Conservation (phyloP, 495 filamentous ascomycete species). For the Podospora fimiseda region DNA sequence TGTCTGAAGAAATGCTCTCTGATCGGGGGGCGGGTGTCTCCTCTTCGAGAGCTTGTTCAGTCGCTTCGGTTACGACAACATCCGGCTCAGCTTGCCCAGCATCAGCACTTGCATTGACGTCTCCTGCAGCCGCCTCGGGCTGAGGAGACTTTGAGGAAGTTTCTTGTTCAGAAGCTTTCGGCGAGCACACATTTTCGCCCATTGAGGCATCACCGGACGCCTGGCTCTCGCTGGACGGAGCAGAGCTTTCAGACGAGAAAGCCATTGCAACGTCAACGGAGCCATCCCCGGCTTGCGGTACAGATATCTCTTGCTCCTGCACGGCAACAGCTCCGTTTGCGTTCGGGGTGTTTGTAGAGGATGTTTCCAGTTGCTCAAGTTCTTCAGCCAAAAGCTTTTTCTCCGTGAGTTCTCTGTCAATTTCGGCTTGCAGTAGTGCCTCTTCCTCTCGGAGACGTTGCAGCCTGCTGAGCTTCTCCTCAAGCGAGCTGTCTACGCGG, state of each 20-base stretch:
- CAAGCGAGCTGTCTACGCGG: constrained; percentile 49
- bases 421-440: constrained; percentile 51
- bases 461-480: constrained; percentile 45
- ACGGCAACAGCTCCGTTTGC: not conserved
- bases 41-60: not conserved
- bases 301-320: not conserved
- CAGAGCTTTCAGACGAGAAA: not conserved
- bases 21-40: not conserved
- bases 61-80: not conserved
- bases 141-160: not conserved
- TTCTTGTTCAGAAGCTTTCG: not conserved
- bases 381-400: constrained; percentile 48
- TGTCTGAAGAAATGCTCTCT: not conserved
- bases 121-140: too few species aligned
- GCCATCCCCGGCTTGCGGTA: not conserved
- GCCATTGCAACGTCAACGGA: not conserved
- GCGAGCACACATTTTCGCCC: not conserved
- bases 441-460: constrained; percentile 51
- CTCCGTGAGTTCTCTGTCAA: constrained; percentile 41
- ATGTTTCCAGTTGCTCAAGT: constrained; percentile 44
- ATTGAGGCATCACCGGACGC: not conserved
- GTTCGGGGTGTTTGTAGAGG: constrained; percentile 30
- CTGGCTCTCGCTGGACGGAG: not conserved
- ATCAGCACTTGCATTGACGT: too few species aligned
- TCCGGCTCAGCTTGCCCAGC: not conserved